Evolutionary conservation across 768 basidiomycete genomes (phyloP).

Genomic region (Termitomyces heimii): DNA sequence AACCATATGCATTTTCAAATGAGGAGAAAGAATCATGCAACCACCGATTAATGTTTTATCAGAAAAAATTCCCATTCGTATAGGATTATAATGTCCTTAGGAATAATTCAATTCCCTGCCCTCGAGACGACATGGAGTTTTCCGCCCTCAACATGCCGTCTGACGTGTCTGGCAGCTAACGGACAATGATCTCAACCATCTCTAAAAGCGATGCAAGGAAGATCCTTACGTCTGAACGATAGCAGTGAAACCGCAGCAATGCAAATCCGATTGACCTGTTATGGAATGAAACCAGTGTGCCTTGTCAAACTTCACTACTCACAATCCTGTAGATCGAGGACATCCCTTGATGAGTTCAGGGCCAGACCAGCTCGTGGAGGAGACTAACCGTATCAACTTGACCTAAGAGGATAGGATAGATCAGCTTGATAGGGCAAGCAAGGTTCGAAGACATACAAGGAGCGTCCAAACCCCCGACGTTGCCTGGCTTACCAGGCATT

Average conservation of each 20-base stretch:
- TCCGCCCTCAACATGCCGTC: slow-evolving; percentile 1
- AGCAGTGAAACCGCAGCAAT: slow-evolving; percentile 4
- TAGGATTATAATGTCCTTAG: not conserved
- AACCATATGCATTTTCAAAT: not conserved
- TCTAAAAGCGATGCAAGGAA: not conserved
- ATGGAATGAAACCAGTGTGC: not conserved
- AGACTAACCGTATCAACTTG: not conserved
- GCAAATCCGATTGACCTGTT: not conserved
- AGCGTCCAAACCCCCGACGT: not conserved
- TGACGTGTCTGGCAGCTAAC: slow-evolving; percentile 6
- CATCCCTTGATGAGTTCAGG: not conserved
- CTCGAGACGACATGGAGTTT: not conserved
- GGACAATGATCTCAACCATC: not conserved
- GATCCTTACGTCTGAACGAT: not conserved
- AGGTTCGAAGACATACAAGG: not conserved
- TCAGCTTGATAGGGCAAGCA: not conserved
- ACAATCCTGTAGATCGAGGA: not conserved
- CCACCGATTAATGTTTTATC: not conserved
- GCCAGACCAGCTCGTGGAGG: not conserved
- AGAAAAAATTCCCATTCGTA: not conserved
- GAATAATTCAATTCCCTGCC: not conserved
- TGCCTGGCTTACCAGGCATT: not conserved
- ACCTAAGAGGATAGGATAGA: not conserved
- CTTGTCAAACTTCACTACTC: not conserved
- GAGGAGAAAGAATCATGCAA: not conserved